Base-by-base conservation (phyloP, 1,284 basidiomycete species). In the Cutaneotrichosporon cavernicola region DNA sequence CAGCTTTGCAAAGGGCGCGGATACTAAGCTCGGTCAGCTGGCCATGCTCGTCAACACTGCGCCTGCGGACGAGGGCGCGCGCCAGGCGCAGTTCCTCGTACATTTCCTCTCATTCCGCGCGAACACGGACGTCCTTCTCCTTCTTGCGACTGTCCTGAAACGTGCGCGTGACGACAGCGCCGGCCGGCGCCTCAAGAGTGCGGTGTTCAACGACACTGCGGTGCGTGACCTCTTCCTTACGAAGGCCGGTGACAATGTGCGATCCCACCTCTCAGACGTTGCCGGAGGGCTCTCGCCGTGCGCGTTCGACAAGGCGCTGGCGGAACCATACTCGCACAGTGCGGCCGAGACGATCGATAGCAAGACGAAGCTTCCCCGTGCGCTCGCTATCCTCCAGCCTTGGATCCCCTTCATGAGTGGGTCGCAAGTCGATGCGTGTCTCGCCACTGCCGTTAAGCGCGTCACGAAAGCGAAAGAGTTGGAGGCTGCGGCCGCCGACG, bases 371-470 rank as follows among this genome's bases (percentile, higher is more conserved):
- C 55, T 56, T 18, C 36, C 36, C 2, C 36, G 38, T 10, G 53
- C 36, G 13, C 36, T 40, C 9, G 49, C 22, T 22, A 60, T 46
- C 18, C 34, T 73, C 4, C 49, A 46, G 10, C 75, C 74, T 0
- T 78, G 76, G 76, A 69, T 66, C 1, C 62, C 65, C 10, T 76
- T 77, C 69, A 63, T 77, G 30, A 22, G 32, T 2, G 21, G 68
- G 2, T 18, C 58, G 3, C 66, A 72, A 46, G 70, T 71, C 2
- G 58, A 61, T 14, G n/a, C 53, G 4, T 62, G 62, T 5, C 49
- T 71, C 16, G 51, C 57, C 14, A 31, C 52, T 5, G 46, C 73
- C 1, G 46, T 68, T 13, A 49, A 38, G 36, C 40, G 43, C 2
- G 7, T 52, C 13, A 36, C 58, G 26, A 63, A 66, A 56, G 43